Base-by-base conservation (phyloP, 169 alveolate species). In the Perkinsus chesapeaki region DNA sequence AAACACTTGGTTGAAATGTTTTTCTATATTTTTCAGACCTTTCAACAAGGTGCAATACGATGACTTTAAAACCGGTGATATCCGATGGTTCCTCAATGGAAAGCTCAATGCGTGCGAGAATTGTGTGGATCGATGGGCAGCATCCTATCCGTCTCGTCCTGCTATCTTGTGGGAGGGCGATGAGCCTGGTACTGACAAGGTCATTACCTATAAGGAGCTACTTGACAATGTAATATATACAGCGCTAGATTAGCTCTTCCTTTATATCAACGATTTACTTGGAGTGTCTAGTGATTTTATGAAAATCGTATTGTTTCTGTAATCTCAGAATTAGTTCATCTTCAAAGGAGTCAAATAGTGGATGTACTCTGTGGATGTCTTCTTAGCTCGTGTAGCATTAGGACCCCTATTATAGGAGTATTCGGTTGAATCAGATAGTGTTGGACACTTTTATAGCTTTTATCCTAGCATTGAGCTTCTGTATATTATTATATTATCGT, bases 111-210 rank as follows among this genome's bases (percentile, higher is more conserved):
- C 93, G 39, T 91, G 93, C 72, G 39, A 91, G 39, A 91, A 93
- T 39, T 91, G 92, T 27, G 93, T 93, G n/a, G 99, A 98, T 94
- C 95, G 99, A 73, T 98, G 99, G 99, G 99, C 98, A 0, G 98
- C 96, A 94, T 93, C 91, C 39, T 94, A 95, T 92, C 99, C 99
- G 12, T 95, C 96, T 39, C 91, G 96, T 43, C 92, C 94, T 38
- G 99, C 99, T 90, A 94, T 98, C 39, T 96, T 98, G 91, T 97
- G 97, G 96, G 99, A 98, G 93, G 97, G 98, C 9, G 99, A 98
- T 93, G 97, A 96, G 90, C 98, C 98, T 39, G 94, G 95, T 39
- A 95, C 96, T 82, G 94, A 73, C 92, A 94, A 94, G 39, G 94
- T 92, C 39, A 95, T 98, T 91, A 97, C 97, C 34, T 98, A 96